phyloP scores from a whole-genome alignment of 2,329 filamentous ascomycete genomes.

The Aureobasidium subglaciale region DNA sequence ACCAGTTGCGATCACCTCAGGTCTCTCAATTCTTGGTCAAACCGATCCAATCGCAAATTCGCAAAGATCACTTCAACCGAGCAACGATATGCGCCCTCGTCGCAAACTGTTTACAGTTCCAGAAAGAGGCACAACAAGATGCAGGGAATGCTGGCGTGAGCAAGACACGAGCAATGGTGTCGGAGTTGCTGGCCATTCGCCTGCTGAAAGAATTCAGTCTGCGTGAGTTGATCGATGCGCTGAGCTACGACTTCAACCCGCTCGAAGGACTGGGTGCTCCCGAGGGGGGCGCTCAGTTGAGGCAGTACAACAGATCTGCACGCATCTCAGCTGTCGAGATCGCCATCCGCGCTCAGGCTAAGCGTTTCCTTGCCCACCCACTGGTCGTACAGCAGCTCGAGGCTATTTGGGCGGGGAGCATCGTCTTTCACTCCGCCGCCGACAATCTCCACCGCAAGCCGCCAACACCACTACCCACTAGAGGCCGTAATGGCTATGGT shows the following conservation, averaged over 20 bases:
- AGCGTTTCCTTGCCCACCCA: conserved; percentile 85
- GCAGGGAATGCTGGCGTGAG: conserved; percentile 79
- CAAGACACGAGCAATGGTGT: conserved; percentile 77
- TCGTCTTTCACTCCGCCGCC: conserved; percentile 85
- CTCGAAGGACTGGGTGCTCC: conserved; percentile 62
- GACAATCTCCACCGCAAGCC: conserved; percentile 70
- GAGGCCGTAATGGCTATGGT: conserved; percentile 5
- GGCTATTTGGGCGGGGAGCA: conserved; percentile 92
- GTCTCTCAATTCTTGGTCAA: conserved; percentile 94
- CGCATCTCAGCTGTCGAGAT: conserved; percentile 88
- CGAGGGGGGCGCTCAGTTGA: conserved; percentile 35
- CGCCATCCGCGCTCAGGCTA: conserved; percentile 85
- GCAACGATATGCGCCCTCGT: conserved; percentile 85
- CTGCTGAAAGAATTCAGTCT: conserved; percentile 84
- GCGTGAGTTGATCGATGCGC: conserved; percentile 82
- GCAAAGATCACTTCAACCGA: conserved; percentile 72
- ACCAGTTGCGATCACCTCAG: conserved; percentile 90
- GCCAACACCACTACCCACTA: conserved; percentile 27
- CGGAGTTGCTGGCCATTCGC: conserved; percentile 84
- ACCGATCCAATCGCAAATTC: conserved; percentile 87
- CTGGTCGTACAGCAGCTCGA: conserved; percentile 92
- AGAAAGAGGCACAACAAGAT: conserved; percentile 74
- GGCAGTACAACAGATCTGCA: conserved; percentile 52
- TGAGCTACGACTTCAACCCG: conserved; percentile 93
- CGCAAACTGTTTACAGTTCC: conserved; percentile 89